Percentiles rank a stretch among this genome's conserved stretches.
Conservation (phyloP, 306 rosid species). For the Ceratonia siliqua region DNA sequence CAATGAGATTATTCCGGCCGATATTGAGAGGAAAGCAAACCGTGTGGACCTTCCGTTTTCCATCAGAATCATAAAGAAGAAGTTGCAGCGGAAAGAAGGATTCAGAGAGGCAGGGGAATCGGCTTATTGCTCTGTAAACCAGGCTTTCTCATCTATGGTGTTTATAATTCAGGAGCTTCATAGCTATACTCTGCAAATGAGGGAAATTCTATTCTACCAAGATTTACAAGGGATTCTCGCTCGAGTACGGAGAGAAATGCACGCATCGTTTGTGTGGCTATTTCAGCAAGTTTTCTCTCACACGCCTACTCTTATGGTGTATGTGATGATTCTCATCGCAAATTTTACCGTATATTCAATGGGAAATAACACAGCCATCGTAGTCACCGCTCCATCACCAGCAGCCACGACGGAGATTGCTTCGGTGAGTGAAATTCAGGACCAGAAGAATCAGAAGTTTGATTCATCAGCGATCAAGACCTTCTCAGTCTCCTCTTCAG, state of each 20-base stretch:
- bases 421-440: conserved; percentile 26
- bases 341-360: conserved; percentile 81
- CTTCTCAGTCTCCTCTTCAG: conserved; percentile 45
- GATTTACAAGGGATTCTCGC: conserved; percentile 71
- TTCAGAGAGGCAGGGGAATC: conserved; percentile 67
- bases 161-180: conserved; percentile 83
- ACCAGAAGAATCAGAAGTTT: conserved; percentile 32
- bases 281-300: conserved; percentile 86
- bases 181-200: conserved; percentile 66
- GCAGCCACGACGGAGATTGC: conserved; percentile 4
- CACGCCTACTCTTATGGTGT: conserved; percentile 87
- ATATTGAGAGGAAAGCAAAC: conserved; percentile 75
- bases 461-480: conserved; percentile 60
- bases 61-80: conserved; percentile 73
- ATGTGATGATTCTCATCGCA: conserved; percentile 79
- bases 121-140: conserved; percentile 68
- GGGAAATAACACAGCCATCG: conserved; percentile 65
- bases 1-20: conserved; percentile 54
- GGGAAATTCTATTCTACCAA: conserved; percentile 65
- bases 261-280: conserved; percentile 88
- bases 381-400: conserved; percentile 32
- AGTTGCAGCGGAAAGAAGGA: conserved; percentile 65
- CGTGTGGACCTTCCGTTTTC: conserved; percentile 79
- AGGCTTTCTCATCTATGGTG: conserved; percentile 83
- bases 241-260: conserved; percentile 78